Evolutionary conservation across 768 basidiomycete species (phyloP), one percentile per base, ranked within the genome.

Genomic region (Leccinum ochraceum): DNA sequence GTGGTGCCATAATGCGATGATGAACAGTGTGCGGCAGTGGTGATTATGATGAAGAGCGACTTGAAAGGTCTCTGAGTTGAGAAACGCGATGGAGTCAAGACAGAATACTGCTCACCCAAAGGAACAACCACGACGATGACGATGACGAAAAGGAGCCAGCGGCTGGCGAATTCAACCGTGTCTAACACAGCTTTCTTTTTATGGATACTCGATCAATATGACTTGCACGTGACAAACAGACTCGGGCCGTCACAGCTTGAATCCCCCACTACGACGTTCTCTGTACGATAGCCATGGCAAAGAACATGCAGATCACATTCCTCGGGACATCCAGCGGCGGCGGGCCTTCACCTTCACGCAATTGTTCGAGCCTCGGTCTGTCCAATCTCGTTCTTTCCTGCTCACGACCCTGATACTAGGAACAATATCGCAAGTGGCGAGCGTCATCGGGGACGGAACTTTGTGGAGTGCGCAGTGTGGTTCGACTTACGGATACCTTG

Each of bases 311-410:
- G 17, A 77, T 91, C 48, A 87, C 84, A 26, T 93, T 94, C 68
- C 76, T 93, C 9, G 91, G 91, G 14, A 92, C 89, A 2, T 87
- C 82, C 48, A 86, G 85, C 30, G 91, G 91, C 7, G 88, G 90
- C 11, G 91, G 92, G 0, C 92, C 92, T 3, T 80, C 84, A 6
- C 77, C 82, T 53, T 79, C 84, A n/a, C 82, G 92, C 54, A 89
- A 90, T 60, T 91, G 90, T 74, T 90, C 90, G 0, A 87, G 87
- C 28, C 81, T 91, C 3, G 63, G 71, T 72, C 44, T 42, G 66
- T 59, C 61, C 24, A 46, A 10, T 30, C 17, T 32, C n/a, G n/a
- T 10, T 17, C 2, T 22, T 16, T 32, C 34, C 13, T 50, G 24
- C 26, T 26, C 2, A n/a, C 3, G 4, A 37, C 30, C 36, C 56